phyloP scores from a whole-genome alignment of 225 moss, liverwort and hornwort species.

The Polytrichum formosum region DNA sequence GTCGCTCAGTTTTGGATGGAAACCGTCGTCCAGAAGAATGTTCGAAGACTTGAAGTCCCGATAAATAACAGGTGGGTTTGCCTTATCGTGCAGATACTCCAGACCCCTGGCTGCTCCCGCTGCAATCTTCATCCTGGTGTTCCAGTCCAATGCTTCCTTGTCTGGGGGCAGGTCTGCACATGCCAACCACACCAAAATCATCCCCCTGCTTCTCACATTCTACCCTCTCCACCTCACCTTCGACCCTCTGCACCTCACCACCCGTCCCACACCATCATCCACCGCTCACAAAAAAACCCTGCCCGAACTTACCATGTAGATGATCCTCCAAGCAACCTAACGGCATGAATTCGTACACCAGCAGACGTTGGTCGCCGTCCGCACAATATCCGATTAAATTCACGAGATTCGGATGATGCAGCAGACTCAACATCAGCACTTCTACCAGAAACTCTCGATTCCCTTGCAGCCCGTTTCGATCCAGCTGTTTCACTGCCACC shows the following conservation, averaged over 20 bases:
- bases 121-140: constrained; percentile 98
- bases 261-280: neutral
- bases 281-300: neutral
- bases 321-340: constrained; percentile 97
- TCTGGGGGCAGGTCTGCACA: constrained; percentile 84
- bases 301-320: constrained; percentile 70
- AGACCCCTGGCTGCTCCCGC: constrained; percentile 95
- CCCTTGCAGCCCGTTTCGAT: constrained; percentile 94
- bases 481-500: constrained; percentile 98
- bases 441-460: constrained; percentile 98
- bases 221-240: neutral
- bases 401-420: constrained; percentile 97
- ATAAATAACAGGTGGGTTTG: constrained; percentile 98
- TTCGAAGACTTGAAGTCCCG: constrained; percentile 98
- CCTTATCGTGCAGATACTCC: constrained; percentile 98
- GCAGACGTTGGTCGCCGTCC: constrained; percentile 91
- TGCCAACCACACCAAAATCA: neutral
- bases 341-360: constrained; percentile 98
- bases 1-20: constrained; percentile 96
- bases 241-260: neutral
- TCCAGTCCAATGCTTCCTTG: constrained; percentile 98
- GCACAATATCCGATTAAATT: constrained; percentile 99
- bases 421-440: constrained; percentile 96
- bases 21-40: constrained; percentile 92
- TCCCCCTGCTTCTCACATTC: neutral